A percentile compares a stretch with the other conserved stretches of the same genome.
Evolutionary conservation across 2,329 filamentous ascomycete species (phyloP).

Genomic region (Leptosphaerulina australis): DNA sequence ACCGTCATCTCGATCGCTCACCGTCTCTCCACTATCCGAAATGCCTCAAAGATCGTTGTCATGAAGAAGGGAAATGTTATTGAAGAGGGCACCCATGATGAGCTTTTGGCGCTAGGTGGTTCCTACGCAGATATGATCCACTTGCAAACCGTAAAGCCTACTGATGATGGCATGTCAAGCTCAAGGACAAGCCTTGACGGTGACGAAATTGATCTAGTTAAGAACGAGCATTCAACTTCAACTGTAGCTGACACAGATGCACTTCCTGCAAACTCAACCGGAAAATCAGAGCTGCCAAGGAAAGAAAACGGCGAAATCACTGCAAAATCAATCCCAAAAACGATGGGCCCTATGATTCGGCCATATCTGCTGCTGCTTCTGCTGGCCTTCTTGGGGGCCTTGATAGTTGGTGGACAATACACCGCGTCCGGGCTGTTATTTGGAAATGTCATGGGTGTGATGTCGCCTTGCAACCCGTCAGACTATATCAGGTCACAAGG

Average conservation of each 20-base stretch:
- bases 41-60: slow-evolving; percentile 48
- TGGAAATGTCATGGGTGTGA: slow-evolving; percentile 63
- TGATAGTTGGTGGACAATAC: slow-evolving; percentile 63
- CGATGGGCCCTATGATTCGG: slow-evolving; percentile 49
- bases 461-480: slow-evolving; percentile 60
- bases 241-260: slow-evolving; percentile 15
- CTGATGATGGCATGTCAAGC: slow-evolving; percentile 48
- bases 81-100: slow-evolving; percentile 46
- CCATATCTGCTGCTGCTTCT: slow-evolving; percentile 55
- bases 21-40: slow-evolving; percentile 46
- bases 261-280: not conserved
- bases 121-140: slow-evolving; percentile 58
- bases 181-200: slow-evolving; percentile 31
- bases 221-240: slow-evolving; percentile 29
- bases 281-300: slow-evolving; percentile 14
- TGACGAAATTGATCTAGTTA: slow-evolving; percentile 27
- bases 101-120: slow-evolving; percentile 45
- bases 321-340: slow-evolving; percentile 35
- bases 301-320: slow-evolving; percentile 27
- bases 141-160: slow-evolving; percentile 51
- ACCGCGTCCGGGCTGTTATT: slow-evolving; percentile 65
- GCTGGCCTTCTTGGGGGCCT: slow-evolving; percentile 58
- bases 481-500: slow-evolving; percentile 58
- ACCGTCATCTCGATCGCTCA: slow-evolving; percentile 50
- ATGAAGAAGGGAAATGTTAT: slow-evolving; percentile 48